A percentile compares a stretch with the other conserved stretches of the same genome.
phyloP scores from a whole-genome alignment of 129 eudicot genomes.

The Silybum marianum region DNA sequence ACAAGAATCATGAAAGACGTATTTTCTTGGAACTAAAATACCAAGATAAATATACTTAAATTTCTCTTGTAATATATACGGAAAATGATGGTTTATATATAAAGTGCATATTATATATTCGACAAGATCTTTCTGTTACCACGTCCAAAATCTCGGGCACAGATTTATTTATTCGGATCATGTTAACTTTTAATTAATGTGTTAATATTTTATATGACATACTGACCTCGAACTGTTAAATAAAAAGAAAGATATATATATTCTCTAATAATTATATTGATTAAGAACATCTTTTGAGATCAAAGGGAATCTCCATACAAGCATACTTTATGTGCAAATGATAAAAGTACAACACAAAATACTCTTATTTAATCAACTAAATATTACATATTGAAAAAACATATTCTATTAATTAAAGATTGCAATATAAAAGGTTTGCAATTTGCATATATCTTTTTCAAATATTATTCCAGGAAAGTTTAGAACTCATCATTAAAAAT shows the following conservation, averaged over 20 bases:
- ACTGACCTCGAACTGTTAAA: background rate
- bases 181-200: too few species aligned
- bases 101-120: background rate
- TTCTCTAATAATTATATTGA: background rate
- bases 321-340: background rate
- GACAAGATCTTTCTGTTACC: background rate
- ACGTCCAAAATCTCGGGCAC: background rate
- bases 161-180: background rate
- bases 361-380: background rate
- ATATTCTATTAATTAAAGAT: background rate
- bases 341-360: background rate
- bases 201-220: background rate
- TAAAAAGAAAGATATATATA: too few species aligned
- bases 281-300: background rate
- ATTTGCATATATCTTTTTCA: background rate
- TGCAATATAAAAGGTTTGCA: too few species aligned
- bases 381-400: too few species aligned
- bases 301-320: background rate
- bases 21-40: background rate
- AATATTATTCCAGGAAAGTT: too few species aligned
- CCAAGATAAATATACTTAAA: background rate
- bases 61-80: background rate
- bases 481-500: background rate
- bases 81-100: background rate
- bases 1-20: background rate